Conservation (phyloP, 2,329 filamentous ascomycete species). For the Sarocladium oryzae region DNA sequence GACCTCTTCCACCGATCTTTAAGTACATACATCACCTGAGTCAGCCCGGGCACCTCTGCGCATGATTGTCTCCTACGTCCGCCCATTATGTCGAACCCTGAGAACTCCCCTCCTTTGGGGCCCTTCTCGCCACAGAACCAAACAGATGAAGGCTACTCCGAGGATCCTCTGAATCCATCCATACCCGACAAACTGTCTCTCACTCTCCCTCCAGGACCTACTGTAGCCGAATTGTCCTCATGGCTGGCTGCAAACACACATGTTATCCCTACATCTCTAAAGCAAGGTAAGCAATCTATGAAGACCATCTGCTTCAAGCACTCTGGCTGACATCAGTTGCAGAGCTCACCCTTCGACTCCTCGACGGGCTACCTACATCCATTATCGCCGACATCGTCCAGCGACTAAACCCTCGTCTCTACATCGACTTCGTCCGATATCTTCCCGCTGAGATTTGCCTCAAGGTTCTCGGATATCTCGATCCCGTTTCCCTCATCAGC, state of each 20-base stretch:
- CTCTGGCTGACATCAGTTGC: background rate
- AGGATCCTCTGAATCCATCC: conserved; percentile 54
- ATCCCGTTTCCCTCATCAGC: conserved; percentile 70
- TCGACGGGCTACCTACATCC: conserved; percentile 73
- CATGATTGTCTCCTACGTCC: background rate
- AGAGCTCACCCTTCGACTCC: conserved; percentile 77
- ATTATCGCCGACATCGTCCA: conserved; percentile 76
- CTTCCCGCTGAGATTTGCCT: conserved; percentile 88
- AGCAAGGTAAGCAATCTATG: conserved; percentile 45
- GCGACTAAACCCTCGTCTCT: conserved; percentile 72
- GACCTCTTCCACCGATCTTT: no score
- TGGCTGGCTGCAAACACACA: conserved; percentile 46
- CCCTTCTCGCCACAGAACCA: conserved; percentile 46
- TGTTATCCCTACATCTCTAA: conserved; percentile 40
- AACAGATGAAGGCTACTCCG: conserved; percentile 83
- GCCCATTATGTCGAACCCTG: background rate
- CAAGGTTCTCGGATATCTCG: conserved; percentile 80
- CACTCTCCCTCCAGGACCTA: conserved; percentile 28
- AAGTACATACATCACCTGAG: no score
- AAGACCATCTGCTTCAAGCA: background rate
- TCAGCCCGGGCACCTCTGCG: no score
- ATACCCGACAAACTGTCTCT: conserved; percentile 25
- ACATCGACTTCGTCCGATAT: conserved; percentile 84
- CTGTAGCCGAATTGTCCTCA: conserved; percentile 38
- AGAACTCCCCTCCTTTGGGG: conserved; percentile 28